These are phyloP conservation scores for Williopsis jadinii DNA, from an alignment of 1,139 yeast species.

Conservation along the genomic window DNA sequence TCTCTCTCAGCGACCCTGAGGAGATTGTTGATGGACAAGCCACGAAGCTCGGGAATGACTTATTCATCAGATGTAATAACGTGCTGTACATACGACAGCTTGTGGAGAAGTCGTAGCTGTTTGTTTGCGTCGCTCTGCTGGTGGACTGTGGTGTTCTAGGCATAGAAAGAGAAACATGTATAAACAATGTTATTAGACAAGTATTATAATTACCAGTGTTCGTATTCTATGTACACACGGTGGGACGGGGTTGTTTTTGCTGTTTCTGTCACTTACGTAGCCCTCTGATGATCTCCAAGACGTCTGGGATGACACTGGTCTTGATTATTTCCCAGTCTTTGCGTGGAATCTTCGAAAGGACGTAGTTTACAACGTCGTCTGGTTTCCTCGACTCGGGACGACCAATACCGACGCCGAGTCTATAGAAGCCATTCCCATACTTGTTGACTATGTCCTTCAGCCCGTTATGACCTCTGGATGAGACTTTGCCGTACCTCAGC, in stretches of 20 bases:
- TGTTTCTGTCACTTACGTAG: constrained; percentile 8
- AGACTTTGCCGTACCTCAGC: constrained; percentile 47
- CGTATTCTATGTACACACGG: no score
- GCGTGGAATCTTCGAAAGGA: constrained; percentile 40
- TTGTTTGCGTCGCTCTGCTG: no score
- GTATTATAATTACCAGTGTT: no score
- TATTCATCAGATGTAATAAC: constrained; percentile 80
- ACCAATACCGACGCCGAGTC: constrained; percentile 74
- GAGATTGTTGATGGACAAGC: constrained; percentile 50
- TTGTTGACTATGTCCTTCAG: constrained; percentile 43
- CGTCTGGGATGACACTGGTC: constrained; percentile 32
- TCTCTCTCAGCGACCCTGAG: constrained; percentile 65
- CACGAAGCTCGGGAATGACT: constrained; percentile 66
- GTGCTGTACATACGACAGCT: constrained; percentile 47
- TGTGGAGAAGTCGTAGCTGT: no score
- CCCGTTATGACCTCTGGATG: constrained; percentile 80
- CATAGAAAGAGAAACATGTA: no score
- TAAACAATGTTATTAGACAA: no score
- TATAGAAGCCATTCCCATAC: constrained; percentile 32
- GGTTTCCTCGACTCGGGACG: constrained; percentile 42
- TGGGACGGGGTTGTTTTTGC: no score
- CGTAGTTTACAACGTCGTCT: constrained; percentile 50
- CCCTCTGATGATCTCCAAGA: constrained; percentile 29
- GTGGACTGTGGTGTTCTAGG: no score
- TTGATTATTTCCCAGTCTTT: constrained; percentile 32